These are phyloP conservation scores for Neurospora crassa DNA, from an alignment of 2,329 filamentous ascomycete species.

Conservation along the genomic window DNA sequence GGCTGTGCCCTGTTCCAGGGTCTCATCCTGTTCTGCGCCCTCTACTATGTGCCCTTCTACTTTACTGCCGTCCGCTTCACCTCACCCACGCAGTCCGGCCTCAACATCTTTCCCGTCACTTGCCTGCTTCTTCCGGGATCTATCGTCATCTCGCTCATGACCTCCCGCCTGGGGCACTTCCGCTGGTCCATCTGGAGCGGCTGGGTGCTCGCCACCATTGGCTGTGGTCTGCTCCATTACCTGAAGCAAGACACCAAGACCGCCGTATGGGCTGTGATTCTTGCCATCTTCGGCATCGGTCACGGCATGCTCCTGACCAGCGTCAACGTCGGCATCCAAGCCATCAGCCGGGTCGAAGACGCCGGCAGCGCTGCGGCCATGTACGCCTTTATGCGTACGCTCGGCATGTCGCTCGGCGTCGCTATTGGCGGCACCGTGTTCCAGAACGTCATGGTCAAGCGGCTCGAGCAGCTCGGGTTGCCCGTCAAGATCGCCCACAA, in stretches of 20 bases:
- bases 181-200: slow-evolving; percentile 30
- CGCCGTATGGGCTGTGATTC: slow-evolving; percentile 26
- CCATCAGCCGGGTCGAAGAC: slow-evolving; percentile 26
- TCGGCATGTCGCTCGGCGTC: slow-evolving; percentile 32
- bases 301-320: slow-evolving; percentile 30
- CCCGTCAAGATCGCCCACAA: slow-evolving; percentile 22
- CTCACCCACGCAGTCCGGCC: slow-evolving; percentile 24
- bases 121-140: slow-evolving; percentile 23
- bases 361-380: slow-evolving; percentile 29
- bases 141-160: slow-evolving; percentile 23
- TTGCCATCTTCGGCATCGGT: slow-evolving; percentile 26
- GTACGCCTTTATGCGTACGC: slow-evolving; percentile 31
- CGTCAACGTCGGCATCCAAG: slow-evolving; percentile 30
- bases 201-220: slow-evolving; percentile 23
- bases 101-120: slow-evolving; percentile 26
- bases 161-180: slow-evolving; percentile 24
- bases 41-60: slow-evolving; percentile 29
- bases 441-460: slow-evolving; percentile 29
- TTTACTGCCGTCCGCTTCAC: slow-evolving; percentile 26
- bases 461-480: slow-evolving; percentile 22
- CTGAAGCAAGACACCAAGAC: slow-evolving; percentile 21
- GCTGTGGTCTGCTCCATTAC: slow-evolving; percentile 18
- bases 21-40: slow-evolving; percentile 24
- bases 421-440: slow-evolving; percentile 31
- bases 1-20: slow-evolving; percentile 24